A percentile compares a stretch with the other conserved stretches of the same genome.
phyloP scores from a whole-genome alignment of 495 filamentous ascomycete species.

The Schizothecium vesticola region DNA sequence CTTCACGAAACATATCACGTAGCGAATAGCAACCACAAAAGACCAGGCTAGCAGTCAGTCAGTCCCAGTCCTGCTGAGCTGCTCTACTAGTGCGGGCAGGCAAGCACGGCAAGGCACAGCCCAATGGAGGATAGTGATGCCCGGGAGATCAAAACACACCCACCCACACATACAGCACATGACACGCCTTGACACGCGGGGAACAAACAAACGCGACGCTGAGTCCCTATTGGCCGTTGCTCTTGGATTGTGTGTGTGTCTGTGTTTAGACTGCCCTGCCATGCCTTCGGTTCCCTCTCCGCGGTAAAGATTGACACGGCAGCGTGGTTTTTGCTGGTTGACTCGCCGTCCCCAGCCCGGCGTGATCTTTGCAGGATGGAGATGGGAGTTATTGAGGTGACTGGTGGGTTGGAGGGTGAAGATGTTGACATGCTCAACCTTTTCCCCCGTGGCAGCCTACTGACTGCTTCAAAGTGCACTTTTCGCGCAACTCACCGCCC shows the following conservation, averaged over 20 bases:
- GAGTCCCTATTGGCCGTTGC: not conserved
- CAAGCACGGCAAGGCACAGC: not conserved
- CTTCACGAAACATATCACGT: not conserved
- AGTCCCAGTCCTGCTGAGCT: not conserved
- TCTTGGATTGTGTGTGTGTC: not conserved
- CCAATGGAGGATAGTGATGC: not conserved
- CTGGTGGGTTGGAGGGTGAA: not conserved
- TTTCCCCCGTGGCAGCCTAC: too few relatives aligned
- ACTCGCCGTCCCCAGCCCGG: too few relatives aligned
- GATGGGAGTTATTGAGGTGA: not conserved
- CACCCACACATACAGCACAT: not conserved
- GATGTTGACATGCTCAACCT: not conserved
- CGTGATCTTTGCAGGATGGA: not conserved
- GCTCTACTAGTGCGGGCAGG: not conserved
- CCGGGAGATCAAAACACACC: not conserved
- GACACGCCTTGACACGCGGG: not conserved
- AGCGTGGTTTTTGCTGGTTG: too few relatives aligned
- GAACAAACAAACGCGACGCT: not conserved
- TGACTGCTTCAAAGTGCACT: not conserved
- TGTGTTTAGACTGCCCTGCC: not conserved
- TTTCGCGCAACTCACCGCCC: not conserved
- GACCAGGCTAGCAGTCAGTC: not conserved
- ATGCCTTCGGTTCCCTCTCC: not conserved
- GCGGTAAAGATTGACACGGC: too few relatives aligned
- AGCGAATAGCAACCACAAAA: not conserved